Evolutionary conservation across 2,329 filamentous ascomycete genomes (phyloP), one percentile per base, ranked within the genome.

Genomic region (Fusarium palustre): DNA sequence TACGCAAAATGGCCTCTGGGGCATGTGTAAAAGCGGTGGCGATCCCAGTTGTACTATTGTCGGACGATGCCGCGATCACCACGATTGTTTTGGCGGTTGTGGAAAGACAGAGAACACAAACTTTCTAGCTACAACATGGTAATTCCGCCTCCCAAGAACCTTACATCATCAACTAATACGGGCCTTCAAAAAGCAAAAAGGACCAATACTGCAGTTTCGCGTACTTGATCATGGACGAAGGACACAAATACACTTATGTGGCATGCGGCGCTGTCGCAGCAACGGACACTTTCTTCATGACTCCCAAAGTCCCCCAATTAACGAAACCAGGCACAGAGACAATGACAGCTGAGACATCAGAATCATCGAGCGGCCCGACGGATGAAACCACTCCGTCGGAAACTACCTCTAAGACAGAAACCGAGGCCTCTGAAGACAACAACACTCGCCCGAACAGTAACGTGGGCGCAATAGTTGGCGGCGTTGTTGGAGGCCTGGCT

Each of bases 91-190:
- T 1, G 56, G 47, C 9, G 78, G 78, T 6, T 81, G 79, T 41
- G 78, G 76, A 0, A 69, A 69, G 28, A 71, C 67, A 1, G 57
- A 66, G 1, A 66, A 62, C 3, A 30, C 59, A 3, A 59, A 56
- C 2, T 45, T 80, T 10, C 76, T 73, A 2, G 81, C 79, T 0
- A 75, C 79, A 30, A 77, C 75, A 30, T 82, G 80, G 77, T 80
- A 66, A 30, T 69, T 1, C 3, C 13, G 10, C 18, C 3, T 6
- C 31, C 8, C 1, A 13, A 16, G 2, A 5, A n/a, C n/a, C 2
- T 3, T 9, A 4, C 2, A 25, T 24, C 3, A 22, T 7, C 6
- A 2, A 9, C 25, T 64, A 22, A 47, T 6, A 4, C 24, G 2
- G 5, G 11, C 2, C 2, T 9, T 13, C 16, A 2, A 15, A 10